phyloP scores from a whole-genome alignment of 2,329 filamentous ascomycete species.

The Aspergillus candidus region DNA sequence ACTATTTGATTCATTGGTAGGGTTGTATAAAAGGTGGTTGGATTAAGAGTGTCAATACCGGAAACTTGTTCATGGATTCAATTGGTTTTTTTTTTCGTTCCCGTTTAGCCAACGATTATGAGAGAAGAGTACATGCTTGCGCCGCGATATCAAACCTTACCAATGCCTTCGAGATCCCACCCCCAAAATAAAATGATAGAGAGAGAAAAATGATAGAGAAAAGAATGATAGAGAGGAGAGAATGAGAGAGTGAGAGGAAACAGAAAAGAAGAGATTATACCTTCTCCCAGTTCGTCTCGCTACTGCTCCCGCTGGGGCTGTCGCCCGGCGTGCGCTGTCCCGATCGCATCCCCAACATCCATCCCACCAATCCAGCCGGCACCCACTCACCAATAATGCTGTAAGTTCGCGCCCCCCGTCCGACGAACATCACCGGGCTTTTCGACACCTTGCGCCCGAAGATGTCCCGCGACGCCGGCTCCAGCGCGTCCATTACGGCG shows the following conservation, averaged over 20 bases:
- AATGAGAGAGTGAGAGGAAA: not conserved
- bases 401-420: constrained; percentile 77
- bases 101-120: no score
- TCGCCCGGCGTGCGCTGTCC: constrained; percentile 16
- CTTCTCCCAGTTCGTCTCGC: constrained; percentile 33
- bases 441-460: constrained; percentile 34
- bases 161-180: no score
- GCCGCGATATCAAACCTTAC: no score
- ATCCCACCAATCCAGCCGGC: constrained; percentile 71
- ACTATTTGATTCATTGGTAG: no score
- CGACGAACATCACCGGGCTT: constrained; percentile 64
- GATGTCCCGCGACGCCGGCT: constrained; percentile 39
- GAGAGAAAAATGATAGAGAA: constrained; percentile 1
- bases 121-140: no score
- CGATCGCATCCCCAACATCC: constrained; percentile 78
- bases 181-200: not conserved
- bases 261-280: constrained; percentile 12
- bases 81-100: no score
- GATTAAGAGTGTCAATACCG: no score
- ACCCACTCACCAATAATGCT: constrained; percentile 77
- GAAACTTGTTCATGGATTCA: no score
- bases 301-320: constrained; percentile 26
- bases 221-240: not conserved
- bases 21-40: no score
- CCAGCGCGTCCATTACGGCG: constrained; percentile 83